These are phyloP conservation scores for Ogataea ramenticola DNA, from an alignment of 805 yeast species.

Conservation along the genomic window DNA sequence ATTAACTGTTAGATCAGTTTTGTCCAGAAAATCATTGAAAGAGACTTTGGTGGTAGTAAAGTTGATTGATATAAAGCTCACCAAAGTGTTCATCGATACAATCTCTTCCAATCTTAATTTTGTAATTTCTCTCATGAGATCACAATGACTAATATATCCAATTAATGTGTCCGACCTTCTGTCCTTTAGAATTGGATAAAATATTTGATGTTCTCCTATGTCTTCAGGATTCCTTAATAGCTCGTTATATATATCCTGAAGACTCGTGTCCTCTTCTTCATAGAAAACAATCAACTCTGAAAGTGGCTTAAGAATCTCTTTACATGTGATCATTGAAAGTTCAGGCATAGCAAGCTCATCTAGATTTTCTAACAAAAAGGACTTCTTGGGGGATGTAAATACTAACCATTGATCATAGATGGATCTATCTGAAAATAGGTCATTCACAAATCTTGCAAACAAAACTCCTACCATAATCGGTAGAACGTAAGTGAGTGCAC, in stretches of 20 bases:
- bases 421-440: constrained; percentile 48
- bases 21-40: background rate
- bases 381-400: constrained; percentile 25
- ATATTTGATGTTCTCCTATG: background rate
- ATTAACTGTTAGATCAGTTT: constrained; percentile 13
- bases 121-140: constrained; percentile 24
- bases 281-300: constrained; percentile 24
- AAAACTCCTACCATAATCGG: constrained; percentile 85
- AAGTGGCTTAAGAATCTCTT: constrained; percentile 27
- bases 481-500: constrained; percentile 74
- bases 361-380: constrained; percentile 33
- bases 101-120: constrained; percentile 6
- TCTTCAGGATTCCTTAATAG: background rate
- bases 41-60: constrained; percentile 11
- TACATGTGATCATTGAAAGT: constrained; percentile 30
- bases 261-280: constrained; percentile 20
- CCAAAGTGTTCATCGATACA: constrained; percentile 10
- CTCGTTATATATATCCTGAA: constrained; percentile 16
- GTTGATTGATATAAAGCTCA: constrained; percentile 5
- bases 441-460: constrained; percentile 66
- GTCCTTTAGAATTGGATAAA: constrained; percentile 38
- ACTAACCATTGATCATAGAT: constrained; percentile 58
- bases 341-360: constrained; percentile 26
- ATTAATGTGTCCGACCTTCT: constrained; percentile 25
- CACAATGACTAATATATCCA: constrained; percentile 37